Conservation (phyloP, 1,284 basidiomycete species). For the Cryptococcus sp. region DNA sequence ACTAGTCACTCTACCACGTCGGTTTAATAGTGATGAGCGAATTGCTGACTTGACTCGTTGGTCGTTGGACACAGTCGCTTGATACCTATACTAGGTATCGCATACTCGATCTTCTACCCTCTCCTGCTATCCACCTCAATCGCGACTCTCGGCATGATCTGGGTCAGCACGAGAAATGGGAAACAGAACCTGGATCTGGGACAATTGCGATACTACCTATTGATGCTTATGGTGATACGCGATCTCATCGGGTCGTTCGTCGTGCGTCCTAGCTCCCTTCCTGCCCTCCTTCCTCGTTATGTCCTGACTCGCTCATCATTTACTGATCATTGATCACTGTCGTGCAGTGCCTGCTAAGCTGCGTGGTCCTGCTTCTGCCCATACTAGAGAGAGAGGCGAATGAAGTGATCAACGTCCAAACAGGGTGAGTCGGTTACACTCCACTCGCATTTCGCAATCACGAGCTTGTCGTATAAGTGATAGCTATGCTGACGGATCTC, state of each 20-base stretch:
- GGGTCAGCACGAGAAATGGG: not conserved
- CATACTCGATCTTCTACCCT: conserved; percentile 13
- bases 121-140: conserved; percentile 6
- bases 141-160: not conserved
- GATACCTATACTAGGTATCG: conserved; percentile 10
- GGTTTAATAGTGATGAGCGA: too few relatives aligned
- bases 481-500: too few relatives aligned
- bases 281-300: too few relatives aligned
- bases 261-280: too few relatives aligned
- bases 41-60: too few relatives aligned
- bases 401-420: conserved; percentile 6
- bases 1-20: too few relatives aligned
- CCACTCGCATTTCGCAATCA: not conserved
- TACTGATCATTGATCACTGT: too few relatives aligned
- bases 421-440: not conserved
- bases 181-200: conserved; percentile 3
- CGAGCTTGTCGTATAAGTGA: too few relatives aligned
- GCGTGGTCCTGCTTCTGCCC: conserved; percentile 6
- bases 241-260: conserved; percentile 1
- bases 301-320: too few relatives aligned
- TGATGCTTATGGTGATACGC: conserved; percentile 10
- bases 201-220: conserved; percentile 1
- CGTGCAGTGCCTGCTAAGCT: conserved; percentile 1
- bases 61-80: not conserved
- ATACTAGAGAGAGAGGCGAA: conserved; percentile 5